Evolutionary conservation across 495 filamentous ascomycete genomes (phyloP).

Genomic region (Penicillium ochrochloron): DNA sequence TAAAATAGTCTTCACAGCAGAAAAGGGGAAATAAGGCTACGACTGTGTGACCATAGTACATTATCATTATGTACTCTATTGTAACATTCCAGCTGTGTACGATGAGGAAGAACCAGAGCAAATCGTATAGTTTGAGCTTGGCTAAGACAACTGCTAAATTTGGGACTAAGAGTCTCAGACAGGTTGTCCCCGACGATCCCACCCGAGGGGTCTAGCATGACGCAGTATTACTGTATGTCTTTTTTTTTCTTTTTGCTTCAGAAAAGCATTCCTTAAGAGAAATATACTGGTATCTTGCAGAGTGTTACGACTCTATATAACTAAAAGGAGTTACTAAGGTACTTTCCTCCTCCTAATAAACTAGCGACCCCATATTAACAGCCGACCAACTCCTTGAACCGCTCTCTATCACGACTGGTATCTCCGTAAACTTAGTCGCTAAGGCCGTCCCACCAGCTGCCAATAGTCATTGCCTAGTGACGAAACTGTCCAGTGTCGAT

Average conservation of each 20-base stretch:
- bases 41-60: not conserved
- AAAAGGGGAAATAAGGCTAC: constrained; percentile 1
- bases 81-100: not conserved
- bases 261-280: no score
- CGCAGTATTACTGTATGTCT: constrained; percentile 9
- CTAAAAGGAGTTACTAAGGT: not conserved
- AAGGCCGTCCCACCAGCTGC: constrained; percentile 1
- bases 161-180: constrained; percentile 5
- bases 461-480: not conserved
- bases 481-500: not conserved
- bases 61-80: not conserved
- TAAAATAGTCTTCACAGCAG: not conserved
- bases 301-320: not conserved
- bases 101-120: not conserved
- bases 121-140: constrained; percentile 19
- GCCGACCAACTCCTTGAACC: not conserved
- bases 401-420: not conserved
- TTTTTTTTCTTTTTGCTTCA: not conserved
- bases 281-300: not conserved
- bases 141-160: constrained; percentile 26
- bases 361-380: not conserved
- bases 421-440: constrained; percentile 1
- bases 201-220: constrained; percentile 21
- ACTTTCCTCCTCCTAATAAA: not conserved
- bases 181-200: constrained; percentile 18